Conservation (phyloP, 768 basidiomycete species). For the Solioccasus polychromus region DNA sequence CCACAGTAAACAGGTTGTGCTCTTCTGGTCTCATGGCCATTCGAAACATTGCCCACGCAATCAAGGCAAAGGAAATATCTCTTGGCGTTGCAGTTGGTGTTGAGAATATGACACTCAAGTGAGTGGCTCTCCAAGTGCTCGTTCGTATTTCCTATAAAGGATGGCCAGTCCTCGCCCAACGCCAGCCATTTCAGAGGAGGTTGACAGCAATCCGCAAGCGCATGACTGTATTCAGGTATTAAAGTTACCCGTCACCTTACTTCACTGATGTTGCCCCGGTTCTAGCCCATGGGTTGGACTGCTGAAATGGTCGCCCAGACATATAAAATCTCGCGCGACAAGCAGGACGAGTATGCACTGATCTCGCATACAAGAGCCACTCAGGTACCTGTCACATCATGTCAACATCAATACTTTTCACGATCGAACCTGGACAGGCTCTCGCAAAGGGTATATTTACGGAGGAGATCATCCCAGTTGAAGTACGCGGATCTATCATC, state of each 20-base stretch:
- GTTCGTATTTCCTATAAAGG: not conserved
- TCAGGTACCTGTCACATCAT: slow-evolving; percentile 38
- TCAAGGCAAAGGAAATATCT: slow-evolving; percentile 77
- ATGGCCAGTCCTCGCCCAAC: slow-evolving; percentile 64
- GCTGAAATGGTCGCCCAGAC: slow-evolving; percentile 85
- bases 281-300: slow-evolving; percentile 92
- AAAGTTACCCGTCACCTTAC: not conserved
- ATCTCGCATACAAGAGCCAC: slow-evolving; percentile 82
- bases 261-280: not conserved
- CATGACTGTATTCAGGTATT: slow-evolving; percentile 69
- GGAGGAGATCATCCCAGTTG: slow-evolving; percentile 87
- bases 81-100: slow-evolving; percentile 83
- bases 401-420: not conserved
- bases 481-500: slow-evolving; percentile 62
- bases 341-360: slow-evolving; percentile 88
- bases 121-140: slow-evolving; percentile 20
- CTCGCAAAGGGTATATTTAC: slow-evolving; percentile 69
- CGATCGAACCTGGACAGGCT: slow-evolving; percentile 42
- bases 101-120: slow-evolving; percentile 85
- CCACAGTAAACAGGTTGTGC: slow-evolving; percentile 90
- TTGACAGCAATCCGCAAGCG: slow-evolving; percentile 60
- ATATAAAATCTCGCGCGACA: slow-evolving; percentile 73
- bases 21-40: slow-evolving; percentile 95
- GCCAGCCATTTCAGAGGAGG: slow-evolving; percentile 57
- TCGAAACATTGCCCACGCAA: slow-evolving; percentile 83